Conservation (phyloP, 371 early-diverging fungal genomes). For the Funneliformis caledonium region DNA sequence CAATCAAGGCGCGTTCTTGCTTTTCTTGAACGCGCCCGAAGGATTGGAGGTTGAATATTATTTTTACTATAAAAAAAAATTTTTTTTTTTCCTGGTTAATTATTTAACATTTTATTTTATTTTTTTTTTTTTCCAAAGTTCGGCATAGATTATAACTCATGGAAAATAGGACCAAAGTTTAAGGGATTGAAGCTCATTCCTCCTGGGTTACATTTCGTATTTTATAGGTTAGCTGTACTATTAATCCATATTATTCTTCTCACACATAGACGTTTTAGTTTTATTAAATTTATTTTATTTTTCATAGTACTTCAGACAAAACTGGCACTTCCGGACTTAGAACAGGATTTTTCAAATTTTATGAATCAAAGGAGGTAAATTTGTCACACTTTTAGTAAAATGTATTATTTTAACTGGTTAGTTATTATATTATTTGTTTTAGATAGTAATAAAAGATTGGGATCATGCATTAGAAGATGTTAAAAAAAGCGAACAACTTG, state of each 20-base stretch:
- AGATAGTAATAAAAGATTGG: slow-evolving; percentile 81
- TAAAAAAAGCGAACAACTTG: slow-evolving; percentile 53
- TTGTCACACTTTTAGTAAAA: not conserved
- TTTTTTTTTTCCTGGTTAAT: not conserved
- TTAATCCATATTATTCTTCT: not conserved
- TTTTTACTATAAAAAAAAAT: not conserved
- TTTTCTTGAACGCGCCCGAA: slow-evolving; percentile 82
- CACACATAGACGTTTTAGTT: no score
- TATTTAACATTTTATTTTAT: not conserved
- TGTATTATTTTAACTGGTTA: not conserved
- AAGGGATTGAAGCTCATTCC: slow-evolving; percentile 94
- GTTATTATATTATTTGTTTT: slow-evolving; percentile 19
- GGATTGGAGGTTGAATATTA: slow-evolving; percentile 40
- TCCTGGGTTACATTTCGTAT: slow-evolving; percentile 92
- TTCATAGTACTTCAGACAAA: slow-evolving; percentile 55
- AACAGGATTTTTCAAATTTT: slow-evolving; percentile 78
- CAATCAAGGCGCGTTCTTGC: slow-evolving; percentile 74
- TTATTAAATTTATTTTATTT: not conserved
- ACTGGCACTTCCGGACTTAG: slow-evolving; percentile 64
- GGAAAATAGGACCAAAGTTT: slow-evolving; percentile 91
- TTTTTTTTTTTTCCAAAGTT: slow-evolving; percentile 63
- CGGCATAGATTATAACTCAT: slow-evolving; percentile 90
- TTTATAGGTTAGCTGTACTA: slow-evolving; percentile 65
- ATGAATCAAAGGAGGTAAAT: slow-evolving; percentile 66
- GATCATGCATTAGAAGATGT: slow-evolving; percentile 61